Evolutionary conservation across 2,329 filamentous ascomycete genomes (phyloP).

Genomic region (Trichoderma sp.): DNA sequence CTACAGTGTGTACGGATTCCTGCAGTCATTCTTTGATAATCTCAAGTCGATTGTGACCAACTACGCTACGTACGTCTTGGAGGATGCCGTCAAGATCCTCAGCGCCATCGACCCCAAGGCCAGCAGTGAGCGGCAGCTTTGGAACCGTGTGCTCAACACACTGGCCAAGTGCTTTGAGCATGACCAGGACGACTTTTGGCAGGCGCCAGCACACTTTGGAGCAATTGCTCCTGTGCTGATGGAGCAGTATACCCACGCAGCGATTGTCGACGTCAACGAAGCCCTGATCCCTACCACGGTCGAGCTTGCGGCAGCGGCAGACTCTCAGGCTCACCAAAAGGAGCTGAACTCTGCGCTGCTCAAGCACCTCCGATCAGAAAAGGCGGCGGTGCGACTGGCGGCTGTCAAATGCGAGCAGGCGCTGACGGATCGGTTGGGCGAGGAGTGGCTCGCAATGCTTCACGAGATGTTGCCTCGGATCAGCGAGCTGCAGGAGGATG

Average conservation of each 20-base stretch:
- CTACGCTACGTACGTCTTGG: constrained; percentile 83
- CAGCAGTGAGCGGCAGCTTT: constrained; percentile 59
- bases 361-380: constrained; percentile 73
- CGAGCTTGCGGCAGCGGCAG: constrained; percentile 76
- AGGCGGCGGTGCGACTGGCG: constrained; percentile 71
- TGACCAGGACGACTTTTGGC: constrained; percentile 96
- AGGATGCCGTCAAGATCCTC: constrained; percentile 70
- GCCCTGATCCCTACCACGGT: constrained; percentile 74
- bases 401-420: constrained; percentile 80
- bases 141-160: constrained; percentile 69
- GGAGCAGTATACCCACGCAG: constrained; percentile 60
- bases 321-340: constrained; percentile 88
- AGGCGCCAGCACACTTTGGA: constrained; percentile 82
- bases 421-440: constrained; percentile 77
- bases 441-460: constrained; percentile 89
- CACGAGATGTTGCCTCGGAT: constrained; percentile 97
- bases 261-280: constrained; percentile 44
- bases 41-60: constrained; percentile 93
- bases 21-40: constrained; percentile 75
- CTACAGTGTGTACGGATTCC: constrained; percentile 79
- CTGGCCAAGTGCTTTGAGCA: constrained; percentile 77
- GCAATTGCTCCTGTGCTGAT: constrained; percentile 70
- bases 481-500: constrained; percentile 92
- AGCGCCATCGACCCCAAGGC: constrained; percentile 49
- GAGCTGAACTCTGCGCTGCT: constrained; percentile 79